Conservation (phyloP, 2,329 filamentous ascomycete species). For the Botrytis tulipae region DNA sequence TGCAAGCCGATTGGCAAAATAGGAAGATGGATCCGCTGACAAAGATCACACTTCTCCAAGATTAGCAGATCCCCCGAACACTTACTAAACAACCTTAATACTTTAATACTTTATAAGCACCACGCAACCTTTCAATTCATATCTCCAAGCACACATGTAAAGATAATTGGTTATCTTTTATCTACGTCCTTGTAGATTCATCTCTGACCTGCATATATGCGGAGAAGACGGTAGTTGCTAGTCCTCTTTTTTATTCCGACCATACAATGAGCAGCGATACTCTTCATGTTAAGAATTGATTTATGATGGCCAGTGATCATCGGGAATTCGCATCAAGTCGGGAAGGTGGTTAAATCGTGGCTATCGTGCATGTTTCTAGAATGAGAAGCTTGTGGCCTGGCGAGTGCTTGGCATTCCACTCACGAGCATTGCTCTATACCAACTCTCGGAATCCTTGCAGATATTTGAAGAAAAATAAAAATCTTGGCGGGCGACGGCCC, state of each 20-base stretch:
- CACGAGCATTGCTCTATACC: conserved; percentile 1
- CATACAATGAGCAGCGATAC: background rate
- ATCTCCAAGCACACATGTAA: conserved; percentile 7
- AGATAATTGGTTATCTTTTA: conserved; percentile 8
- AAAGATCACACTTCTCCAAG: conserved; percentile 1
- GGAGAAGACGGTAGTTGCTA: conserved; percentile 11
- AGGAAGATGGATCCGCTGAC: conserved; percentile 8
- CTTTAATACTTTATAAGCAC: background rate
- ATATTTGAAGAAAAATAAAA: background rate
- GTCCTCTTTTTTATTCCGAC: background rate
- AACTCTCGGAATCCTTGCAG: conserved; percentile 5
- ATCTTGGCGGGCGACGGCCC: conserved; percentile 14
- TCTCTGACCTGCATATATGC: conserved; percentile 15
- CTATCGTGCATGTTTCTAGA: conserved; percentile 14
- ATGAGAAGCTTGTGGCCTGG: conserved; percentile 9
- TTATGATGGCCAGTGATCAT: background rate
- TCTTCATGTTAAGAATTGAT: background rate
- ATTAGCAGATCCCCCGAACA: background rate
- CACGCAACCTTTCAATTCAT: background rate
- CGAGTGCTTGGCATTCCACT: conserved; percentile 20
- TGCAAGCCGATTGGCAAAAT: background rate
- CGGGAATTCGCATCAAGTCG: background rate
- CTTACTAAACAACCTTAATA: background rate
- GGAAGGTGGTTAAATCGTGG: conserved; percentile 16
- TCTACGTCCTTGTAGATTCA: conserved; percentile 4